Base-by-base conservation (phyloP, 1,284 basidiomycete genomes). In the Irpex lacteus region DNA sequence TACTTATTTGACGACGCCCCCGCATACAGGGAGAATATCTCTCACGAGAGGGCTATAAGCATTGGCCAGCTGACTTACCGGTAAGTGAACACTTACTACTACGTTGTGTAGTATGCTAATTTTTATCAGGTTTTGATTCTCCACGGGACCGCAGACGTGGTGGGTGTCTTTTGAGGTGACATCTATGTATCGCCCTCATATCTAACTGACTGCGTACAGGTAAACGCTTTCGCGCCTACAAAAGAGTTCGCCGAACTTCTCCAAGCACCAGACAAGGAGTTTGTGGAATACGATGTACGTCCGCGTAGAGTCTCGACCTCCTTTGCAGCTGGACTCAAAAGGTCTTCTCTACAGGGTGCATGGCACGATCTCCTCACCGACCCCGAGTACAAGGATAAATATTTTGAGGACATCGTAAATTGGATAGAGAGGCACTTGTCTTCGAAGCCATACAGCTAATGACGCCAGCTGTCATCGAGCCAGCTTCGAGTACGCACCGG, bases 331-430 rank as follows among this genome's bases (percentile, higher is more conserved):
- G 40, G 11, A n/a, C 11, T 47, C 1, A 47, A 3, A 47, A 2
- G 1, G 5, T 47, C n/a, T 47, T n/a, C 1, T 3, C 3, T 4
- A 5, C 18, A 93, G 87, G 86, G 84, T 21, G 90, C 86, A 32
- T 89, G 82, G 71, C 94, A 96, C 70, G 94, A 95, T 71, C 77
- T 93, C 7, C 86, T 91, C 57, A 91, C 94, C 70, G 95, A 96
- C 73, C 85, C 88, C 0, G 82, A 87, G 50, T 84, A 85, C 9
- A 81, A 89, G 5, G 83, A 85, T 69, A 83, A 89, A 66, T 80
- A 81, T 21, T 60, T 70, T 9, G 34, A 61, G 34, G 52, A 53
- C n/a, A 2, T 47, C 40, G 13, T 47, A 0, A 15, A 47, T n/a
- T 47, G 40, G 40, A 47, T 47, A 47, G 40, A n/a, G 11, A 11